Evolutionary conservation across 2,329 filamentous ascomycete species (phyloP), one percentile per base, ranked within the genome.

Genomic region (Diaporthe citriasiana): DNA sequence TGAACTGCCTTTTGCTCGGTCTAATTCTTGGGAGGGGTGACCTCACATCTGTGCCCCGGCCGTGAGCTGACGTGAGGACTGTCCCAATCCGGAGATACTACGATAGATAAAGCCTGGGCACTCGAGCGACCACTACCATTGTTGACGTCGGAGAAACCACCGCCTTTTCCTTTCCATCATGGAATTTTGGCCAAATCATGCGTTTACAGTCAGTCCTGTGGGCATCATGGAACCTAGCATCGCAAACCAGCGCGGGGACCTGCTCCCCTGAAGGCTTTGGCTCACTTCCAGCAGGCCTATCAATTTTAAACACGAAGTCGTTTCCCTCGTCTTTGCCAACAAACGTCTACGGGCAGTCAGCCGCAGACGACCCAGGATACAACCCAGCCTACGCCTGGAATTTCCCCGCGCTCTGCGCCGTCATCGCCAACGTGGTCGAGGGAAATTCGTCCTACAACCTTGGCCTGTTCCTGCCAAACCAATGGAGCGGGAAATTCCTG

Each of bases 401-500:
- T 13, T 72, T 84, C 3, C 82, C 82, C 2, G 77, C 76, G 4
- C 78, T 83, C 13, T 84, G 82, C 72, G 80, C 81, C 17, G 77
- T 82, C 13, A 78, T 76, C 30, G 76, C 83, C 40, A 79, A 78
- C 22, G 79, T 82, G 4, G 80, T 76, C 38, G 79, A 78, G 0
- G 80, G 79, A 0, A 74, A 73, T 9, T 81, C 80, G 1, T 79
- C 77, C 15, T 83, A 77, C 76, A 79, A 77, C 12, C 79, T 83
- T 50, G 81, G 80, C 7, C 59, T 84, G 12, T 81, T 84, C 65
- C 77, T 84, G 8, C 82, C 82, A 0, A 73, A 74, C 1, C 56
- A 76, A 17, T 84, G 82, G 82, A 82, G 81, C 55, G 73, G 74
- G 9, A 77, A 81, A 17, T 78, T 83, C 68, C 77, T 83, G 33